Conservation (phyloP, 495 filamentous ascomycete species). For the Neurospora hispaniola region DNA sequence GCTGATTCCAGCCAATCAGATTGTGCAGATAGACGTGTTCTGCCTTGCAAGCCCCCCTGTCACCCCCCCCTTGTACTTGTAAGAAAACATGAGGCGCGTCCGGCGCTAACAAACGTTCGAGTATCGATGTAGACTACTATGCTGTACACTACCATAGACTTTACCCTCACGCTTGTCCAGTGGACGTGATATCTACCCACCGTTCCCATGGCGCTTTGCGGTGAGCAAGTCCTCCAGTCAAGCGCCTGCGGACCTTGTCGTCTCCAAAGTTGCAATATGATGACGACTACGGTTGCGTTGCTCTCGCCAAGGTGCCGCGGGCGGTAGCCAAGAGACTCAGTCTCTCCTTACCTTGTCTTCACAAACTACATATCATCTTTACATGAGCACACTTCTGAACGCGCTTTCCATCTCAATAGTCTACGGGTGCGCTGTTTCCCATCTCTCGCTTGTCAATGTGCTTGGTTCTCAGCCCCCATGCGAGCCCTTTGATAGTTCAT, state of each 20-base stretch:
- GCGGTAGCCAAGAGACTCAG: background rate
- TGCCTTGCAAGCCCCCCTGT: no score
- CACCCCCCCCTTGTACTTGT: no score
- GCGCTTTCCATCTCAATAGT: background rate
- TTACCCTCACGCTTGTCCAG: background rate
- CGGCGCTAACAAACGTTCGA: no score
- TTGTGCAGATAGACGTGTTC: no score
- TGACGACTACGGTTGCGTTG: no score
- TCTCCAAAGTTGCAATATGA: no score
- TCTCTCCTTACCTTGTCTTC: background rate
- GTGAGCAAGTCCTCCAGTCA: background rate
- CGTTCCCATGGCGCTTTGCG: background rate
- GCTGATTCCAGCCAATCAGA: no score
- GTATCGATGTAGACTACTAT: background rate
- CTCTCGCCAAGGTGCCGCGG: background rate
- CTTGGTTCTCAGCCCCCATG: background rate
- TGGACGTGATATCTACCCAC: background rate
- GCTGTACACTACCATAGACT: background rate
- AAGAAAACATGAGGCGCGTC: no score
- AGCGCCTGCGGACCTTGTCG: background rate
- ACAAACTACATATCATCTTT: background rate
- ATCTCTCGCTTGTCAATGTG: no score
- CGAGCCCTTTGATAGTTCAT: background rate
- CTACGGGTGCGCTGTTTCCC: no score
- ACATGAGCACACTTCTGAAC: background rate